These are phyloP conservation scores for Backusella tuberculispora DNA, from an alignment of 192 early-diverging fungal genomes.

Conservation along the genomic window DNA sequence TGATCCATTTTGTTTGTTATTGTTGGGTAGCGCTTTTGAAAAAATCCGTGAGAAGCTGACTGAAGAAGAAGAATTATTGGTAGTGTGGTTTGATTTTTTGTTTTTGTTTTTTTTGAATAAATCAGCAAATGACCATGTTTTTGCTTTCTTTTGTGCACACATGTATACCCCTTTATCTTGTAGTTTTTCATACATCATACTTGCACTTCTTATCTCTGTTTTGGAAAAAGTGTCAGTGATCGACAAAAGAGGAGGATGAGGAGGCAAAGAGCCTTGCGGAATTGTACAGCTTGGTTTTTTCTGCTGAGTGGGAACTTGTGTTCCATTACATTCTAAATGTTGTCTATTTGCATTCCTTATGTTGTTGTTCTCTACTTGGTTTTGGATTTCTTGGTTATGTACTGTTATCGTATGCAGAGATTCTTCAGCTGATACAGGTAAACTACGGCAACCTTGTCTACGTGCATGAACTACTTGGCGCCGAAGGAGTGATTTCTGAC, in stretches of 20 bases:
- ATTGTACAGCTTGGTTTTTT: background rate
- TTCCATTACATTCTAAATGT: background rate
- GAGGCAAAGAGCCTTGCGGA: background rate
- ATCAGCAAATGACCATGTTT: background rate
- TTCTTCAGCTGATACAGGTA: background rate
- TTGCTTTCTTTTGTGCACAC: background rate
- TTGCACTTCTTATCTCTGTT: background rate
- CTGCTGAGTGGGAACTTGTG: conserved; percentile 1
- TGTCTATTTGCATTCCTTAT: conserved; percentile 1
- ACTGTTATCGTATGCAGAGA: background rate
- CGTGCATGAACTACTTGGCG: conserved; percentile 6
- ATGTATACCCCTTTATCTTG: background rate
- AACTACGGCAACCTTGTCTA: background rate
- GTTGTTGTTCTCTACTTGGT: background rate
- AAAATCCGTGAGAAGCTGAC: background rate
- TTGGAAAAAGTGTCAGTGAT: conserved; percentile 4
- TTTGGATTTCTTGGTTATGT: background rate
- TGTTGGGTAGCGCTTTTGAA: background rate
- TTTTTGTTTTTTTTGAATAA: background rate
- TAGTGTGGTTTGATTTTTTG: no score
- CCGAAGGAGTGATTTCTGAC: conserved; percentile 12
- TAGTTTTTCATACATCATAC: background rate
- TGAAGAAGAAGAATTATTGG: background rate
- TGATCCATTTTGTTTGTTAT: background rate
- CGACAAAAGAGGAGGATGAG: background rate